Evolutionary conservation across 768 basidiomycete species (phyloP).

Genomic region (Auriscalpium microsporum): DNA sequence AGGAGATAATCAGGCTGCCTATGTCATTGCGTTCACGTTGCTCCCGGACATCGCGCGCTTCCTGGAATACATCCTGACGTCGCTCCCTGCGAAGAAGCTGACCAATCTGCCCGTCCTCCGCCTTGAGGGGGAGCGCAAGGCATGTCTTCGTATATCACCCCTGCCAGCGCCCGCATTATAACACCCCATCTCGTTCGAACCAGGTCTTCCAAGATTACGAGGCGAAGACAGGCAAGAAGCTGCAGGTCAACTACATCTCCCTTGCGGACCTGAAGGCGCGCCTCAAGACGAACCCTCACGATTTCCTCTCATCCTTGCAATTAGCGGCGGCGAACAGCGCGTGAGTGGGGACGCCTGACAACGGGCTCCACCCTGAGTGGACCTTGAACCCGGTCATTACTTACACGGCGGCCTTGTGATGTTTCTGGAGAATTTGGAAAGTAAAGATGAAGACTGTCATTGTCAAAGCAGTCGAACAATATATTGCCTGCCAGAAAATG

Average conservation of each 20-base stretch:
- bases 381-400: constrained; percentile 14
- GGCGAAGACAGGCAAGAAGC: constrained; percentile 8
- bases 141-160: not conserved
- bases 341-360: constrained; percentile 8
- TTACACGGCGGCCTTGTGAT: too few species aligned
- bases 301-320: constrained; percentile 10
- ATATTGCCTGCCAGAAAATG: too few species aligned
- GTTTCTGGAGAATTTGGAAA: too few species aligned
- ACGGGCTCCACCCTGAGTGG: constrained; percentile 14
- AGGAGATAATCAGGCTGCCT: too few species aligned
- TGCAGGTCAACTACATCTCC: constrained; percentile 7
- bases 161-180: not conserved
- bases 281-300: constrained; percentile 7
- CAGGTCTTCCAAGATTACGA: constrained; percentile 13
- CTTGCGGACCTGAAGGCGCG: constrained; percentile 5
- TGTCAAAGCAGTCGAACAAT: too few species aligned
- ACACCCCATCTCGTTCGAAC: constrained; percentile 6
- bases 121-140: constrained; percentile 12
- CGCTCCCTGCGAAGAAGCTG: constrained; percentile 9
- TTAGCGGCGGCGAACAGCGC: constrained; percentile 1
- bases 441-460: too few species aligned
- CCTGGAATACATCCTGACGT: constrained; percentile 14
- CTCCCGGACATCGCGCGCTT: constrained; percentile 14
- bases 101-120: constrained; percentile 4
- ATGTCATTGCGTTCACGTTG: constrained; percentile 13